A percentile compares a stretch with the other conserved stretches of the same genome.
Conservation (phyloP, 352 stramenopile genomes). For the Pelagophyceae sp. region DNA sequence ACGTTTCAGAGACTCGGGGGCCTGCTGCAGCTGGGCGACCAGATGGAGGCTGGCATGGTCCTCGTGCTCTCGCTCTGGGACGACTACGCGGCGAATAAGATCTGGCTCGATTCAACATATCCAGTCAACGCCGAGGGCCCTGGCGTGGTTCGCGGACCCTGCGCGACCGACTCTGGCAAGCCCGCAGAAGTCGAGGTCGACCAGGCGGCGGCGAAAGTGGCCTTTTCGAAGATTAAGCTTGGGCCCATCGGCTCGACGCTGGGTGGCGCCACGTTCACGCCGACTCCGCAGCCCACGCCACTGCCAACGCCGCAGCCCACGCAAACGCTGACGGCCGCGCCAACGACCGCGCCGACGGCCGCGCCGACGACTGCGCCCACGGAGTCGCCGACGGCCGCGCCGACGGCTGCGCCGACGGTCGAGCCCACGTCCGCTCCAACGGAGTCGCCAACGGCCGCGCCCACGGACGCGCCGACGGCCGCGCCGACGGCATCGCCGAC, state of each 20-base stretch:
- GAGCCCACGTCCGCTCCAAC: too few species aligned
- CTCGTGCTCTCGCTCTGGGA: constrained; percentile 62
- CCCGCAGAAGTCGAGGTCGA: constrained; percentile 47
- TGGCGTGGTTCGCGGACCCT: constrained; percentile 45
- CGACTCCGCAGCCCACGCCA: too few species aligned
- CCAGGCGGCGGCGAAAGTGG: constrained; percentile 52
- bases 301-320: too few species aligned
- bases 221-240: constrained; percentile 60
- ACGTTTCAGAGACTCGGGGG: constrained; percentile 48
- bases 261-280: too few species aligned
- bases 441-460: too few species aligned
- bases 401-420: too few species aligned
- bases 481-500: too few species aligned
- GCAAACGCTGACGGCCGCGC: too few species aligned
- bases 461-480: too few species aligned
- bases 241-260: constrained; percentile 48
- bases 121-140: constrained; percentile 41
- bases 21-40: constrained; percentile 49
- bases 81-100: constrained; percentile 53
- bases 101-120: constrained; percentile 61
- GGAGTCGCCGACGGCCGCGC: too few species aligned
- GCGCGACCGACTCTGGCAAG: constrained; percentile 46
- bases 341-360: too few species aligned
- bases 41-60: constrained; percentile 52
- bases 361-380: too few species aligned